phyloP scores from a whole-genome alignment of 2,329 filamentous ascomycete species.

The Cercospora citrullina region DNA sequence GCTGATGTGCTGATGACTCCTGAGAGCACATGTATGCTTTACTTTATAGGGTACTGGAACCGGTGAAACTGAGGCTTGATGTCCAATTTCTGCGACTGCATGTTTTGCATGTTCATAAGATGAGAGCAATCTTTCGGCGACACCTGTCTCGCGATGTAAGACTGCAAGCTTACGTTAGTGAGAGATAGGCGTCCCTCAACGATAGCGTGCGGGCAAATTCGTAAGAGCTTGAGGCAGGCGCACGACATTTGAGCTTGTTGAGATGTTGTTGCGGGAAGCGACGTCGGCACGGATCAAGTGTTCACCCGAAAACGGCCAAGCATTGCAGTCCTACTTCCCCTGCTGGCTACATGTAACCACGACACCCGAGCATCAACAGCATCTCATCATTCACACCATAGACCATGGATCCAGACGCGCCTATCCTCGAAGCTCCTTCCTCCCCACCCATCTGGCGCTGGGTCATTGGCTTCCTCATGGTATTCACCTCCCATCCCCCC shows the following conservation, averaged over 20 bases:
- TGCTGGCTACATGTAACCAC: background rate
- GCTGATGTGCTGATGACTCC: background rate
- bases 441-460: conserved; percentile 68
- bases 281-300: background rate
- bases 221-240: background rate
- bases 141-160: background rate
- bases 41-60: background rate
- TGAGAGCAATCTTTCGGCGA: background rate
- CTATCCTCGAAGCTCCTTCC: conserved; percentile 21
- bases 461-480: conserved; percentile 82
- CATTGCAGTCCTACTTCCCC: background rate
- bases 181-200: no score
- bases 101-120: background rate
- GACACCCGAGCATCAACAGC: background rate
- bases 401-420: conserved; percentile 35
- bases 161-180: no score
- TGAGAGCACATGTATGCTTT: background rate
- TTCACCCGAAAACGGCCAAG: background rate
- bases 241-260: background rate
- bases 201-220: background rate
- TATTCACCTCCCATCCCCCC: background rate
- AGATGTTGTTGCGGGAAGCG: background rate
- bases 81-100: background rate
- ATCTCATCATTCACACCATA: background rate
- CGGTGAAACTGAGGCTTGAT: background rate